Evolutionary conservation across 1,284 basidiomycete genomes (phyloP).

Genomic region (Fomes fomentarius): DNA sequence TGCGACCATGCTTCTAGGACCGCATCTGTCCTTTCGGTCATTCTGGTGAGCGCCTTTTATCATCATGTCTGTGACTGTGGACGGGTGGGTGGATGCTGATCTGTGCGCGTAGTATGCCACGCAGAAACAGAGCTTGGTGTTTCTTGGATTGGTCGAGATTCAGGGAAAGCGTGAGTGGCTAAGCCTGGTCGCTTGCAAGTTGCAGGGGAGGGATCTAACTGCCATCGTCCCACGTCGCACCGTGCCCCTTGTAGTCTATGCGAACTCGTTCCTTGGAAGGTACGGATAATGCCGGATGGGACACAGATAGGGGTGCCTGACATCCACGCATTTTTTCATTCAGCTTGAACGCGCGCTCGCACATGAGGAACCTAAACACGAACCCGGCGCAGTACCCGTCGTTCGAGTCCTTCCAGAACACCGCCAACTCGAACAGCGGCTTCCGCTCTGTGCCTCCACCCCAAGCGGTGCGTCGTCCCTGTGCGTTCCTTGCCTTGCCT

Average conservation of each 20-base stretch:
- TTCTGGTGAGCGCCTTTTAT: not conserved
- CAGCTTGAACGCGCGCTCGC: not conserved
- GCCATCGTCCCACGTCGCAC: not conserved
- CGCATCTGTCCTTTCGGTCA: slow-evolving; percentile 15
- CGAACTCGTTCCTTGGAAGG: slow-evolving; percentile 19
- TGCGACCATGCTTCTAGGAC: slow-evolving; percentile 1
- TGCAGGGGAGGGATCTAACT: no score
- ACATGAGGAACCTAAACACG: not conserved
- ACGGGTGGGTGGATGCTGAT: no score
- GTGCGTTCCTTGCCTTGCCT: not conserved
- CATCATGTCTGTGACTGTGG: no score
- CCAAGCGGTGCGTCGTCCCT: not conserved
- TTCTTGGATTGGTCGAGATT: slow-evolving; percentile 20
- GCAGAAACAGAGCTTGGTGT: slow-evolving; percentile 12
- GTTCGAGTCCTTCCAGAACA: not conserved
- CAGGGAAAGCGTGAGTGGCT: slow-evolving; percentile 22
- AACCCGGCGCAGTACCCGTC: not conserved
- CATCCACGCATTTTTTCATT: not conserved
- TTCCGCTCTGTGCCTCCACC: not conserved
- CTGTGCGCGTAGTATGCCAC: not conserved
- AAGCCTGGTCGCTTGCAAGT: no score
- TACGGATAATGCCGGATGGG: no score
- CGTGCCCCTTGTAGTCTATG: slow-evolving; percentile 18
- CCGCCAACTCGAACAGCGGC: no score
- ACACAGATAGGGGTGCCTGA: no score